A percentile compares a stretch with the other conserved stretches of the same genome.
phyloP scores from a whole-genome alignment of 2,329 filamentous ascomycete species.

The Leptosphaerulina australis region DNA sequence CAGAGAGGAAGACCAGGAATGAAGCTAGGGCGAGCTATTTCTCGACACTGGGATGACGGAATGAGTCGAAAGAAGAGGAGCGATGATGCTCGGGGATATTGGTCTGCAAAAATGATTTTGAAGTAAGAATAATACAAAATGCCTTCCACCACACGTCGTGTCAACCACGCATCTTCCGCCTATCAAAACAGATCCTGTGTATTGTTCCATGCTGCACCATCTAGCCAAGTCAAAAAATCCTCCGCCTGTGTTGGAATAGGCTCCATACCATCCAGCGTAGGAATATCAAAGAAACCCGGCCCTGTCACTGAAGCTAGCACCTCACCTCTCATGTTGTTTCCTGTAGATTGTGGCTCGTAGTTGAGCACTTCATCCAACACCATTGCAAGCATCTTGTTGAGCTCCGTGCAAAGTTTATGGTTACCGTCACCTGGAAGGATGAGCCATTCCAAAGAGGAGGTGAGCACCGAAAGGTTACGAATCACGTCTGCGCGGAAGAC shows the following conservation, averaged over 20 bases:
- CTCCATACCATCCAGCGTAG: slow-evolving; percentile 45
- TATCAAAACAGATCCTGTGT: slow-evolving; percentile 27
- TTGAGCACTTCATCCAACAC: slow-evolving; percentile 47
- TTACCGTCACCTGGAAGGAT: slow-evolving; percentile 45
- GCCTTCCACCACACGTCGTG: no score
- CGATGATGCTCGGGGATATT: neutral
- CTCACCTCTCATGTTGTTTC: slow-evolving; percentile 21
- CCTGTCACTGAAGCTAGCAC: slow-evolving; percentile 24
- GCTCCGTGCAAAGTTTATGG: slow-evolving; percentile 44
- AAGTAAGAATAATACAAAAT: neutral
- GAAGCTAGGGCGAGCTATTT: slow-evolving; percentile 22
- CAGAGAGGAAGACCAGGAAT: slow-evolving; percentile 13
- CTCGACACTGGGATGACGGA: slow-evolving; percentile 7
- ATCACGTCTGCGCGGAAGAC: slow-evolving; percentile 46
- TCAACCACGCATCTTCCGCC: neutral
- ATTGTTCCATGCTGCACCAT: slow-evolving; percentile 47
- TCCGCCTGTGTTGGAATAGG: slow-evolving; percentile 46
- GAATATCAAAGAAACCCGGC: slow-evolving; percentile 43
- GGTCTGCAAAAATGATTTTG: no score
- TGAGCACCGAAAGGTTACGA: slow-evolving; percentile 45
- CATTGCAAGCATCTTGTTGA: slow-evolving; percentile 46
- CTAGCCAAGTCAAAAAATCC: slow-evolving; percentile 46
- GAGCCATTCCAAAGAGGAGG: slow-evolving; percentile 45
- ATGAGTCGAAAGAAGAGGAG: neutral
- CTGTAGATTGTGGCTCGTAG: slow-evolving; percentile 37